Evolutionary conservation across 768 basidiomycete species (phyloP).

Genomic region (Tubosaeta sp.): DNA sequence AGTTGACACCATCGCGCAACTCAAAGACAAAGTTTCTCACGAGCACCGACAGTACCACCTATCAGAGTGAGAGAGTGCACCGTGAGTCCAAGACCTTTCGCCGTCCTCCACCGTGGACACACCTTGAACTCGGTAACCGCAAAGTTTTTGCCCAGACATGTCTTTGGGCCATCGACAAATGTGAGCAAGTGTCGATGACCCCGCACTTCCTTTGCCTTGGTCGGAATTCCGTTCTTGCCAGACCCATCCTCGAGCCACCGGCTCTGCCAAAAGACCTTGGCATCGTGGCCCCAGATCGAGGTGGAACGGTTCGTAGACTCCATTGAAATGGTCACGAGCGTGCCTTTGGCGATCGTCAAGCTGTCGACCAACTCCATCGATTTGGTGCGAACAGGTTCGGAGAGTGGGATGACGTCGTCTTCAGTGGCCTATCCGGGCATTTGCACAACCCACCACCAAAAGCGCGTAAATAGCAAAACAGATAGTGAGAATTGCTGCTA

Average conservation of each 20-base stretch:
- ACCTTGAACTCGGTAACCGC: slow-evolving; percentile 39
- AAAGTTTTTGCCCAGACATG: slow-evolving; percentile 46
- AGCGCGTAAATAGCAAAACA: too few species aligned
- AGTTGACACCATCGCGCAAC: slow-evolving; percentile 33
- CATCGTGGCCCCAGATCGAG: slow-evolving; percentile 57
- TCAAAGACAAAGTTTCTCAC: slow-evolving; percentile 37
- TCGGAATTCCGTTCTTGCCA: slow-evolving; percentile 16
- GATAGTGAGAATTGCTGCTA: too few species aligned
- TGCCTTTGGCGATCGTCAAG: slow-evolving; percentile 46
- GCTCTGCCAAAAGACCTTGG: slow-evolving; percentile 54
- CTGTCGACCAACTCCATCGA: slow-evolving; percentile 37
- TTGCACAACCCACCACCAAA: too few species aligned
- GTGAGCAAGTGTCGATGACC: slow-evolving; percentile 49
- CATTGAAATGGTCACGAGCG: slow-evolving; percentile 40
- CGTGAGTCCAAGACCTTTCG: background rate
- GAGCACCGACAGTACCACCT: slow-evolving; percentile 34
- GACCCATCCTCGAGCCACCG: slow-evolving; percentile 47
- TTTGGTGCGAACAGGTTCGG: slow-evolving; percentile 39
- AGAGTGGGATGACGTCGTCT: slow-evolving; percentile 59
- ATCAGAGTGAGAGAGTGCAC: background rate
- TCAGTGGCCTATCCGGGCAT: slow-evolving; percentile 33
- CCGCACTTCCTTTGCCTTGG: slow-evolving; percentile 38
- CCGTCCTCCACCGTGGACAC: background rate
- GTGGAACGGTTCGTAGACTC: slow-evolving; percentile 45
- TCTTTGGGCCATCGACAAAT: slow-evolving; percentile 49